Base-by-base conservation (phyloP, 306 rosid genomes). In the Cucurbita maxima region DNA sequence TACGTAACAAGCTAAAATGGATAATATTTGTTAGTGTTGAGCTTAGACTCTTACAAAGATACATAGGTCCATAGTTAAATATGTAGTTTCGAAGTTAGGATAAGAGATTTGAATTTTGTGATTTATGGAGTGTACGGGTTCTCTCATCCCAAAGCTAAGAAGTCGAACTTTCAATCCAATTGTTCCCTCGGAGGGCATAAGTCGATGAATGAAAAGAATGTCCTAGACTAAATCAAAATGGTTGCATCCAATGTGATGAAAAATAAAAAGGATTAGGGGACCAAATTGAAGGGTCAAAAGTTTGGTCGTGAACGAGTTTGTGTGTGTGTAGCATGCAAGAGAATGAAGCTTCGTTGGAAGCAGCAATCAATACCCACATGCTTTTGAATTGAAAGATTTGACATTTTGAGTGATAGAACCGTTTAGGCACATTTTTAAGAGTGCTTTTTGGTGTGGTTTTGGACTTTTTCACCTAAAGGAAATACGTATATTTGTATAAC, bases 361-460 rank as follows among this genome's bases (percentile, higher is more conserved):
- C 37, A 41, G 8, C 34, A 64, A n/a, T 50, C 52, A 37, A 57
- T 57, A 10, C 69, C 71, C 53, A 64, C 71, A 41, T 64, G 71
- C 15, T 64, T 64, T 64, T 64, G 52, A 64, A 64, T 64, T 41
- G 53, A 64, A 64, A 64, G 25, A 43, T 64, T 64, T 64, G 71
- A 63, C 71, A 63, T 63, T 10, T 63, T 10, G 45, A 64, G 36
- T 8, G 4, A 40, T 64, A 4, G 36, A 40, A 50, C 5, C 11
- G 14, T 12, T 43, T 8, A 10, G 71, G 36, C 9, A 16, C 36
- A 40, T 64, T n/a, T 63, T 64, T 40, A 9, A 18, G 4, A 61
- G 69, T 61, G 25, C 69, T 15, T 61, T 61, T 37, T 61, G 15
- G 37, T 6, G 69, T 14, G 69, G 53, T 64, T 64, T 64, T 43